Base-by-base conservation (phyloP, 805 yeast species). In the Metschnikowia matae region DNA sequence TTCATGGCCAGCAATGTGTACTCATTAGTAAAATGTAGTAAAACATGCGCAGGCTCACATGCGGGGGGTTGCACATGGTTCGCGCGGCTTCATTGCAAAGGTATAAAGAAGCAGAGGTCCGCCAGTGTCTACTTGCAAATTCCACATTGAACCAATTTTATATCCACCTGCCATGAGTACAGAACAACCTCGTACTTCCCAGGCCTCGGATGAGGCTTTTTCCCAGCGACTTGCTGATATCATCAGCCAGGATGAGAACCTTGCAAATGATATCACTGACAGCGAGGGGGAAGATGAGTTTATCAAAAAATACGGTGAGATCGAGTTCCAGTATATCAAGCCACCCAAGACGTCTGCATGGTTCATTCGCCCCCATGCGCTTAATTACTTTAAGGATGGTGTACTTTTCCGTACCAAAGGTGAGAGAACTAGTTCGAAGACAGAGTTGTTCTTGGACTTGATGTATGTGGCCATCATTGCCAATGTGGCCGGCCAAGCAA, bases 391-490 rank as follows among this genome's bases (percentile, higher is more conserved):
- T 67, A 71, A 79, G 53, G 74, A 81, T 48, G 85, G 85, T 0
- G 73, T 70, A 4, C 64, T 83, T 21, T 81, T 70, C 60, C 65
- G 87, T 15, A 82, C 87, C 2, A 74, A 69, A 53, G 75, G 75
- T 13, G 87, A 83, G 59, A 62, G 87, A 31, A 66, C 79, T 0
- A 72, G 82, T 13, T 72, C 74, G 0, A 73, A 73, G 46, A 70
- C 79, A 14, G 87, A 83, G 60, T 71, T 83, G 63, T 83, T 83
- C 55, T 62, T 83, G 46, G 88, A 83, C 62, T 71, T 84, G 64
- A 65, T 82, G 53, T 83, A 82, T 58, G 87, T 83, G 53, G 87
- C 85, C 2, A 78, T 83, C 43, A 79, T 81, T 29, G 79, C 85
- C 20, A 80, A 80, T 50, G 64, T 82, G 40, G 86, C 87, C 0